phyloP scores from a whole-genome alignment of 192 early-diverging fungal genomes.

The Backusella liffmaniae region DNA sequence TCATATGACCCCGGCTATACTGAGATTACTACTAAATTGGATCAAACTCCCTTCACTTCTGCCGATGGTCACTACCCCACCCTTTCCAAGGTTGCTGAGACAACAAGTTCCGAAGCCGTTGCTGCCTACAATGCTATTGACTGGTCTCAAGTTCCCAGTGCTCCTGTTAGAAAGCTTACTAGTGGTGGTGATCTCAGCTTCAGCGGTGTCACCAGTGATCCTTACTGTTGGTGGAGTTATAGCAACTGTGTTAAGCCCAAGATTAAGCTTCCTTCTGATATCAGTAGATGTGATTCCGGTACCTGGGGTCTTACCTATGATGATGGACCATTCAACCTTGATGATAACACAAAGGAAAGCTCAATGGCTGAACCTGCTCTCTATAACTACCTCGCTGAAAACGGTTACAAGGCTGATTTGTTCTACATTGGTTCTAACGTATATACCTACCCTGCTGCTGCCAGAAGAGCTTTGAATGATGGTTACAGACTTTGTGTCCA shows the following conservation, averaged over 20 bases:
- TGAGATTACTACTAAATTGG: not conserved
- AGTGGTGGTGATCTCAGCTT: conserved; percentile 19
- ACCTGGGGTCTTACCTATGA: conserved; percentile 47
- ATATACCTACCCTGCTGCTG: conserved; percentile 33
- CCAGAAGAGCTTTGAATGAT: conserved; percentile 32
- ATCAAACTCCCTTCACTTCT: not conserved
- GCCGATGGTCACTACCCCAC: not conserved
- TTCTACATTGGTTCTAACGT: conserved; percentile 40
- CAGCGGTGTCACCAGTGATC: not conserved
- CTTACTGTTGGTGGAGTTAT: conserved; percentile 26
- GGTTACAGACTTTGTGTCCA: conserved; percentile 56
- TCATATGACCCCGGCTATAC: not conserved
- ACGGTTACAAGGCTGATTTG: conserved; percentile 19
- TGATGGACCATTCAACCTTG: conserved; percentile 36
- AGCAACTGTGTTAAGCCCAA: conserved; percentile 17
- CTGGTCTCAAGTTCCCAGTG: not conserved
- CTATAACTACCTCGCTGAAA: conserved; percentile 24
- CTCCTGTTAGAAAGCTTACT: conserved; percentile 4
- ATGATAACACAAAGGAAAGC: not conserved
- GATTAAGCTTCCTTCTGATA: conserved; percentile 16
- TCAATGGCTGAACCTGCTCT: conserved; percentile 16
- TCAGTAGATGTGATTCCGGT: conserved; percentile 18
- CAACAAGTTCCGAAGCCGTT: conserved; percentile 1
- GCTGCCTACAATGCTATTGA: conserved; percentile 20
- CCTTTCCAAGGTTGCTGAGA: not conserved